Evolutionary conservation across 2,329 filamentous ascomycete species (phyloP).

Genomic region (Apiospora phragmitis): DNA sequence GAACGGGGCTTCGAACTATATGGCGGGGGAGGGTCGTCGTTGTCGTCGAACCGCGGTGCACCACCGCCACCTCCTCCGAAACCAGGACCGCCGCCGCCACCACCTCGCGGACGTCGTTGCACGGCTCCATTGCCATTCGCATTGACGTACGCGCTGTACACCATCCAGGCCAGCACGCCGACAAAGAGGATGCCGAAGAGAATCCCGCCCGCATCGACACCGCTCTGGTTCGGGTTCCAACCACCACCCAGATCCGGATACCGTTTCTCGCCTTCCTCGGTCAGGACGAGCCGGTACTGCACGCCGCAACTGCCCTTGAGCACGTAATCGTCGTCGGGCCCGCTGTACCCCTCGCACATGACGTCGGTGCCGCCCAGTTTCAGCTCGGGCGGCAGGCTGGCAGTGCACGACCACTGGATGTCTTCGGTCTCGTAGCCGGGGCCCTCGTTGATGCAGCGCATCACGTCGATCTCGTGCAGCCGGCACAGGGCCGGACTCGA

Average conservation of each 20-base stretch:
- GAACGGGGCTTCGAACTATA: slow-evolving; percentile 45
- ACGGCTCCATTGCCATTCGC: slow-evolving; percentile 12
- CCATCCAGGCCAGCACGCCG: slow-evolving; percentile 59
- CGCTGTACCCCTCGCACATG: slow-evolving; percentile 84
- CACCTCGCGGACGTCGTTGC: slow-evolving; percentile 24
- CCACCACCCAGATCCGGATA: slow-evolving; percentile 59
- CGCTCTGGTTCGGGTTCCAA: slow-evolving; percentile 28
- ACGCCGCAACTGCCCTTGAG: slow-evolving; percentile 91
- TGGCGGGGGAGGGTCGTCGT: slow-evolving; percentile 53
- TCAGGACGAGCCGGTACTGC: slow-evolving; percentile 81
- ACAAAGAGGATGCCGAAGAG: slow-evolving; percentile 66
- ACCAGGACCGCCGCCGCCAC: slow-evolving; percentile 40
- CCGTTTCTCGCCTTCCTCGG: slow-evolving; percentile 69
- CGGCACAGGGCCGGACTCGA: slow-evolving; percentile 62
- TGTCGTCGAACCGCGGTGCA: slow-evolving; percentile 31
- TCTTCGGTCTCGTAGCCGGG: slow-evolving; percentile 76
- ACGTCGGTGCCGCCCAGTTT: slow-evolving; percentile 85
- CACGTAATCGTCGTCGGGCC: slow-evolving; percentile 78
- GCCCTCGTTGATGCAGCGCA: slow-evolving; percentile 90
- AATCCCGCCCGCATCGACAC: slow-evolving; percentile 33
- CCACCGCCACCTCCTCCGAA: slow-evolving; percentile 34
- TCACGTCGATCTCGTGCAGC: slow-evolving; percentile 73
- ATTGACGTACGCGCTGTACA: slow-evolving; percentile 53
- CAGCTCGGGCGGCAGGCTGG: slow-evolving; percentile 59
- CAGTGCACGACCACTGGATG: slow-evolving; percentile 87